These are phyloP conservation scores for Trichoderma cornu-damae DNA, from an alignment of 2,329 filamentous ascomycete species.

Conservation along the genomic window DNA sequence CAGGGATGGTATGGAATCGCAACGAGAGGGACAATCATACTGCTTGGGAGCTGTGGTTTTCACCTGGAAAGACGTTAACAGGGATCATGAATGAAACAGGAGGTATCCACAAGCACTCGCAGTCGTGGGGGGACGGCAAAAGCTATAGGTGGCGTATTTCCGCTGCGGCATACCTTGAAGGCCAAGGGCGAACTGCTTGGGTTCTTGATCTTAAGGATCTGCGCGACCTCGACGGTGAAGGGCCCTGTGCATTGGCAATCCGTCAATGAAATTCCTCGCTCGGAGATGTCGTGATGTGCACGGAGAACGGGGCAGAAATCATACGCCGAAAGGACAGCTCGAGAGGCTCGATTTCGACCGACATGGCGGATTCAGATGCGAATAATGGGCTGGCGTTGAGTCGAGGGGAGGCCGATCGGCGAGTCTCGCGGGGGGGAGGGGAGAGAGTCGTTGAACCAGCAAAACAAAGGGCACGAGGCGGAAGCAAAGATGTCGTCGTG, in stretches of 20 bases:
- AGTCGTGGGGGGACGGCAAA: neutral
- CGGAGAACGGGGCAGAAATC: conserved; percentile 34
- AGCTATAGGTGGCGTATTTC: neutral
- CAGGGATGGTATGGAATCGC: neutral
- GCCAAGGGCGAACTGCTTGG: conserved; percentile 57
- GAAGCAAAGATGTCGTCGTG: conserved; percentile 9
- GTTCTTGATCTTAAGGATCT: conserved; percentile 61
- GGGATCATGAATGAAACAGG: conserved; percentile 2
- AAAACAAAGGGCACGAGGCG: neutral
- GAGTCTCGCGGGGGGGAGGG: too few relatives aligned
- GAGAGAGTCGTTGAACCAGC: too few relatives aligned
- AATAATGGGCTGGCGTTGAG: neutral
- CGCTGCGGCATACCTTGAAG: conserved; percentile 56
- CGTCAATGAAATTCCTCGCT: conserved; percentile 18
- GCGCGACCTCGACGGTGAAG: conserved; percentile 61
- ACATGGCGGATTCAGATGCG: conserved; percentile 57
- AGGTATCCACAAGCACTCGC: conserved; percentile 7
- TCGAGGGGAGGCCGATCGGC: neutral
- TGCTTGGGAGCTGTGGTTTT: conserved; percentile 99
- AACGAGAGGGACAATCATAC: conserved; percentile 52
- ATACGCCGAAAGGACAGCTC: conserved; percentile 93
- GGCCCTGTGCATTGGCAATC: conserved; percentile 46
- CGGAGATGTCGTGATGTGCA: neutral
- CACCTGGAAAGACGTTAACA: conserved; percentile 54
- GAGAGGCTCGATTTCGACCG: conserved; percentile 83